Evolutionary conservation across 2,329 filamentous ascomycete species (phyloP).

Genomic region (Talaromyces sp.): DNA sequence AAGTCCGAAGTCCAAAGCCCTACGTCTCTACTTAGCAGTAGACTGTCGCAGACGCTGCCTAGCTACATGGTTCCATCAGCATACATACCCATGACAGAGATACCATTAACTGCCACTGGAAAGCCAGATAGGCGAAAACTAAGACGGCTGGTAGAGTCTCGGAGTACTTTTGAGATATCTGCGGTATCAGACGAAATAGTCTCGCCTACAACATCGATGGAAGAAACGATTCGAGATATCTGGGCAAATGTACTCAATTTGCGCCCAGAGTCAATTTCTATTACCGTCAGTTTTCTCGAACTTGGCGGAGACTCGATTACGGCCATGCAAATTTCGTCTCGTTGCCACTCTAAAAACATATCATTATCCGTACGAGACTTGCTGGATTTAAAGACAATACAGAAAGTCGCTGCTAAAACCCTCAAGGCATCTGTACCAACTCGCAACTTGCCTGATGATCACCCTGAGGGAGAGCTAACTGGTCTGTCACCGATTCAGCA

Average conservation of each 20-base stretch:
- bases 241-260: constrained; percentile 19
- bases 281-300: constrained; percentile 24
- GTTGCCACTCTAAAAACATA: neutral
- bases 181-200: neutral
- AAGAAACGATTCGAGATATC: constrained; percentile 12
- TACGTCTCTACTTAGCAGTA: neutral
- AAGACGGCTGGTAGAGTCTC: constrained; percentile 3
- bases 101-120: neutral
- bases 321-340: constrained; percentile 18
- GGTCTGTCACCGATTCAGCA: constrained; percentile 17
- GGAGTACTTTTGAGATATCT: neutral
- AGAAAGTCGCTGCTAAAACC: neutral
- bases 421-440: neutral
- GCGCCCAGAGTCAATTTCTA: constrained; percentile 13
- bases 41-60: constrained; percentile 10
- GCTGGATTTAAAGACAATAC: neutral
- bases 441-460: neutral
- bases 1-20: neutral
- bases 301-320: constrained; percentile 21
- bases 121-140: constrained; percentile 9
- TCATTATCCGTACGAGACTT: neutral
- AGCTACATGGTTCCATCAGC: constrained; percentile 4
- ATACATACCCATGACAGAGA: neutral
- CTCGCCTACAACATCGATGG: constrained; percentile 8
- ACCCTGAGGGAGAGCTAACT: neutral